Base-by-base conservation (phyloP, 2,329 filamentous ascomycete genomes). In the Penicillium hesseltinei region DNA sequence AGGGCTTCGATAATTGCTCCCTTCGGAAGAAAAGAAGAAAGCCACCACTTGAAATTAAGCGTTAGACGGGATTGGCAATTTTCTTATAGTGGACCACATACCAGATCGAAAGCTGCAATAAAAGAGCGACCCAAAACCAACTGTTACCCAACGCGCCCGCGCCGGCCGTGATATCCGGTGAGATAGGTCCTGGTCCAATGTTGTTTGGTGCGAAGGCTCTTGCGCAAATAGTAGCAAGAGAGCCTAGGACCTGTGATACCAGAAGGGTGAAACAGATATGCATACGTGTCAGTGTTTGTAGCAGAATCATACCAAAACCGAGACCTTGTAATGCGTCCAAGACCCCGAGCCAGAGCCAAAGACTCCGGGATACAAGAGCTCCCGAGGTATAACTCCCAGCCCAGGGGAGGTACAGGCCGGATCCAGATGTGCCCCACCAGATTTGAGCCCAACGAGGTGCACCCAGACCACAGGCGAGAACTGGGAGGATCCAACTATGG, bases 281-380 rank as follows among this genome's bases (percentile, higher is more conserved):
- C 69, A 87, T 80, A 21, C 86, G 77, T 1, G 86, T 88, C 62
- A 87, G 72, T 0, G 85, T 88, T 68, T 87, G 84, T 42, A 88
- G 72, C 5, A 89, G 75, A 51, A 88, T 84, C 85, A 88, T 88
- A 53, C 86, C 86, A 54, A 88, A 82, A 2, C 86, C 86, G 2
- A 88, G 81, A 39, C 85, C 84, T 69, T 89, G 86, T 7, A 88
- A 73, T 10, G 83, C 80, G 63, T 89, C 86, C 10, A 88, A 76
- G 5, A 88, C 79, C 40, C 86, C 86, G 0, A 89, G 80, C 85
- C 86, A 89, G 11, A 88, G 77, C 86, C 86, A 88, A 5, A 88
- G 72, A 54, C 77, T 74, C 42, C 86, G 78, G 2, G 83, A 82
- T 9, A 84, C 71, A 0, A 88, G 69, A 0, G 86, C 83, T 3